Evolutionary conservation across 352 stramenopile species (phyloP), one percentile per base, ranked within the genome.

Genomic region (Globisporangium middletonii): DNA sequence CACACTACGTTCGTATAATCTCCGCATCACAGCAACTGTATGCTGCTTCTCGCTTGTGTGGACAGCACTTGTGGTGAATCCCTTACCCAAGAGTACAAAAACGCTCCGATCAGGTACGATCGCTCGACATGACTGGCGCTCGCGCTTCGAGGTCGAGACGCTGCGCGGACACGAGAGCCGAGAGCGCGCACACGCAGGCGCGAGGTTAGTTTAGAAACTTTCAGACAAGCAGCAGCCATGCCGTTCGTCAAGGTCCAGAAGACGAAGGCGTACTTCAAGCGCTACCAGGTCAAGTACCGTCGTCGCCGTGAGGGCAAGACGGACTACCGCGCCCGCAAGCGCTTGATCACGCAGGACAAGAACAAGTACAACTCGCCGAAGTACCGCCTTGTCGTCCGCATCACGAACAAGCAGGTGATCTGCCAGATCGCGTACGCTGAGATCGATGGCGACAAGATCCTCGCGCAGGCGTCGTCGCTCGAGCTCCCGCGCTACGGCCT

Each of bases 301-400:
- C 95, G 96, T 81, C 91, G 96, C 72, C 95, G 97, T 63, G 97
- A 99, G 83, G 97, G 97, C 75, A 99, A 98, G 85, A 99, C 97
- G 62, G 97, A 99, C 83, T 99, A 99, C 92, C 96, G 97, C 72
- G 95, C 97, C 55, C 96, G 97, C 69, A 99, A 99, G 85, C 89
- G 96, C 69, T 77, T 99, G 1, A 98, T 98, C 67, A 96, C 89
- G 60, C 95, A 99, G 75, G 97, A 98, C 75, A 99, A 99, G 95
- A 99, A 99, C 95, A 99, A 99, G 89, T 99, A 99, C 95, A 98
- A 99, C 83, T 97, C 91, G 64, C 96, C 96, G 59, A 99, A 99
- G 88, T 98, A 98, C 79, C 85, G 94, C 57, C 85, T 98, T 33
- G 92, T 98, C 9, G 94, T 98, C 56, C 90, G 93, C 67, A 95